Percentiles rank a stretch among this genome's conserved stretches.
Evolutionary conservation across 2,329 filamentous ascomycete genomes (phyloP).

Genomic region (Exophiala oligosperma): DNA sequence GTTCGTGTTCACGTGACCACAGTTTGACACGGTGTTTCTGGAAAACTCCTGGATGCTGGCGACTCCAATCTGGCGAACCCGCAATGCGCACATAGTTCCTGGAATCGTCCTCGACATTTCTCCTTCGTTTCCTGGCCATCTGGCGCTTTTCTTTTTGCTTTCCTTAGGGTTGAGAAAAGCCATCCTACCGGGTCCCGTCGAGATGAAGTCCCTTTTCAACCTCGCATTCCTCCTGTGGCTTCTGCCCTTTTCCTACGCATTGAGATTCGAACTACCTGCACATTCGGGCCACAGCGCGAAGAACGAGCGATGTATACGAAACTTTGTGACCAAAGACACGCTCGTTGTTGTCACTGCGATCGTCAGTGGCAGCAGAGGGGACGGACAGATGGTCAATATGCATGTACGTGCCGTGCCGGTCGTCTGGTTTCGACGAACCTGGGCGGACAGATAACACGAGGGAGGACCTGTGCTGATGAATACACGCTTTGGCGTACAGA

Average conservation of each 20-base stretch:
- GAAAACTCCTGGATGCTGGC: constrained; percentile 18
- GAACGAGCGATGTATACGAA: constrained; percentile 88
- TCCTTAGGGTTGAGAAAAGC: neutral
- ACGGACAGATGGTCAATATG: constrained; percentile 93
- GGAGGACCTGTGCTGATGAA: constrained; percentile 11
- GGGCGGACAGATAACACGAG: neutral
- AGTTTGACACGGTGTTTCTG: constrained; percentile 14
- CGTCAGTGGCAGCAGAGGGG: constrained; percentile 79
- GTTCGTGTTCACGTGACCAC: constrained; percentile 18
- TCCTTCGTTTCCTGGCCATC: neutral
- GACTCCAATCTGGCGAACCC: constrained; percentile 1
- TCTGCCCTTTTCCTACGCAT: constrained; percentile 54
- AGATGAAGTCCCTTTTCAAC: constrained; percentile 19
- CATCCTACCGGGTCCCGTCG: constrained; percentile 20
- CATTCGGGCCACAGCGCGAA: constrained; percentile 60
- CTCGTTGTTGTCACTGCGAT: constrained; percentile 93
- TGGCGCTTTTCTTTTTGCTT: constrained; percentile 1
- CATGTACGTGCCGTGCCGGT: constrained; percentile 61
- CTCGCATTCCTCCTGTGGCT: constrained; percentile 35
- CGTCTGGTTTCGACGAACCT: too few species aligned
- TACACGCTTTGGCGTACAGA: constrained; percentile 54
- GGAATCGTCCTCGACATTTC: neutral
- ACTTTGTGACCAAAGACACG: constrained; percentile 90
- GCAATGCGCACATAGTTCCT: neutral
- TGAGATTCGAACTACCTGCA: constrained; percentile 91